Evolutionary conservation across 768 basidiomycete genomes (phyloP).

Genomic region (Lactarius vividus): DNA sequence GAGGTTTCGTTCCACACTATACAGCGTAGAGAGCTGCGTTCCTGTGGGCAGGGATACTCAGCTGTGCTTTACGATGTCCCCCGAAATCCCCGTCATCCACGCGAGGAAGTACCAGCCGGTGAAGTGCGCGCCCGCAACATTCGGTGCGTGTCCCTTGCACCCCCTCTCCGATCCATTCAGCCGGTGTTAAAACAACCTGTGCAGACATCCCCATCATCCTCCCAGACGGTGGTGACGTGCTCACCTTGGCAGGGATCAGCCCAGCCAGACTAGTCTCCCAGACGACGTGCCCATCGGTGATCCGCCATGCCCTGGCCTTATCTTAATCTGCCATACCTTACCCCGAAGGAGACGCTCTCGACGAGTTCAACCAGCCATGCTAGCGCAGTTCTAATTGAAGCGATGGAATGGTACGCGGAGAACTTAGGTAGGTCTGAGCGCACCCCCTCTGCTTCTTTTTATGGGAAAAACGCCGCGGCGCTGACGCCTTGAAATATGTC

Average conservation of each 20-base stretch:
- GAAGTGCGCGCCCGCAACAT: constrained; percentile 94
- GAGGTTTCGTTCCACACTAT: constrained; percentile 57
- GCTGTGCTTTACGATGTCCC: constrained; percentile 78
- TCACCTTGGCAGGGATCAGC: constrained; percentile 37
- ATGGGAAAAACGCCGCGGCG: too few relatives aligned
- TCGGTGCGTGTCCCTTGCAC: constrained; percentile 51
- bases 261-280: too few relatives aligned
- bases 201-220: constrained; percentile 86
- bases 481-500: constrained; percentile 45
- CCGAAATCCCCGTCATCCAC: constrained; percentile 83
- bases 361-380: too few relatives aligned
- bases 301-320: too few relatives aligned
- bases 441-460: too few relatives aligned
- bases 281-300: too few relatives aligned
- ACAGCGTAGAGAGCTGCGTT: constrained; percentile 32
- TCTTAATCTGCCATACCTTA: too few relatives aligned
- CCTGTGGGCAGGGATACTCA: constrained; percentile 46
- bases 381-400: too few relatives aligned
- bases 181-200: constrained; percentile 12
- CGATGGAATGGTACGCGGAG: too few relatives aligned
- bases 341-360: too few relatives aligned
- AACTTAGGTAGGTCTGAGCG: too few relatives aligned
- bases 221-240: constrained; percentile 47
- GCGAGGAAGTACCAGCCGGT: constrained; percentile 93
- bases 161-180: background rate